phyloP scores from a whole-genome alignment of 73 alveolate species.

The Blepharisma stoltei region DNA sequence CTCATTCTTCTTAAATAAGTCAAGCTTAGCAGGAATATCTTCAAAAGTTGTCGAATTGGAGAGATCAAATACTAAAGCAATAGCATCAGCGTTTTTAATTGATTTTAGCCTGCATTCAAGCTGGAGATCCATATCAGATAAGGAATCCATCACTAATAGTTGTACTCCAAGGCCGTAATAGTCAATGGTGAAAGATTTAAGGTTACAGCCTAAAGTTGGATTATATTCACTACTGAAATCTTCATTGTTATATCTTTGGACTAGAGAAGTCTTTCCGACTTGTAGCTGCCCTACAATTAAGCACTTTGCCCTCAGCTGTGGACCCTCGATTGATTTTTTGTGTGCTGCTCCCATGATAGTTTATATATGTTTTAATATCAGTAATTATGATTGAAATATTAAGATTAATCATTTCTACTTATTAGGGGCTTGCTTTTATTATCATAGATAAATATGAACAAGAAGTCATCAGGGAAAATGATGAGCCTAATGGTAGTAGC shows the following conservation, averaged over 20 bases:
- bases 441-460: no score
- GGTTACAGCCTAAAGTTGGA: neutral
- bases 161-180: neutral
- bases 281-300: no score
- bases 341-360: no score
- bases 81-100: neutral
- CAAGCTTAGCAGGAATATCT: neutral
- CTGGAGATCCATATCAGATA: conserved; percentile 8
- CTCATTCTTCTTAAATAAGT: neutral
- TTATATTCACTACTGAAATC: neutral
- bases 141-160: conserved; percentile 15
- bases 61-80: conserved; percentile 3
- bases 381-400: no score
- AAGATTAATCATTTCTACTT: no score
- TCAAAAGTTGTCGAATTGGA: neutral
- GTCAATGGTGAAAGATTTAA: neutral
- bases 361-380: no score
- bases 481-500: no score
- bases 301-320: no score
- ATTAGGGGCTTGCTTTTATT: no score
- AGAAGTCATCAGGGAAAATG: no score
- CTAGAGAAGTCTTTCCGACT: conserved; percentile 8
- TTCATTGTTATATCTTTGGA: neutral
- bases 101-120: neutral
- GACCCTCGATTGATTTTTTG: no score